phyloP scores from a whole-genome alignment of 495 filamentous ascomycete genomes.

The Pyrenopolyporus hunteri region DNA sequence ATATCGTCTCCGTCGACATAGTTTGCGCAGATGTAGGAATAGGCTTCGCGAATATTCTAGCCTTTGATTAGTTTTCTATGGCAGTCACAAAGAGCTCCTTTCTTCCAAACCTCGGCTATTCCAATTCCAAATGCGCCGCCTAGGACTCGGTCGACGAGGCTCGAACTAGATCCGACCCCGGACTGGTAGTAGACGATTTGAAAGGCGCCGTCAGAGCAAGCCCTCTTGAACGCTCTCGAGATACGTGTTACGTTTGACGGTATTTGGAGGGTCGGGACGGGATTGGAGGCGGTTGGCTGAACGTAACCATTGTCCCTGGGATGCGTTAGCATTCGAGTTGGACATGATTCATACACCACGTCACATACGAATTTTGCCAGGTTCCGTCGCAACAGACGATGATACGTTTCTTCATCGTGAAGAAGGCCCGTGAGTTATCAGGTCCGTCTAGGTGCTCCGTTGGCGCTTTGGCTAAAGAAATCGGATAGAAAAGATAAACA shows the following conservation, averaged over 20 bases:
- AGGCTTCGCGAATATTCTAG: conserved; percentile 68
- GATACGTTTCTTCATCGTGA: conserved; percentile 43
- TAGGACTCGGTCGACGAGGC: conserved; percentile 49
- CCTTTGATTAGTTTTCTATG: conserved; percentile 11
- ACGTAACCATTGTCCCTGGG: conserved; percentile 46
- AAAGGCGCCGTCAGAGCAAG: conserved; percentile 46
- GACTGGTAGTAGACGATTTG: conserved; percentile 59
- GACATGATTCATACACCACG: not conserved
- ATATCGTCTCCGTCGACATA: conserved; percentile 72
- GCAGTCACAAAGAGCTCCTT: not conserved
- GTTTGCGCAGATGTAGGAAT: conserved; percentile 71
- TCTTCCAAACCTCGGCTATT: conserved; percentile 49
- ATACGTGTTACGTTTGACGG: conserved; percentile 61
- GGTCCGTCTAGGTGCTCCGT: not conserved
- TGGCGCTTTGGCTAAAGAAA: not conserved
- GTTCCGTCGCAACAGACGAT: conserved; percentile 59
- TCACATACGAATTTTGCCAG: conserved; percentile 51
- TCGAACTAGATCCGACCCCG: conserved; percentile 57
- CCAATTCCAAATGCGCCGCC: conserved; percentile 59
- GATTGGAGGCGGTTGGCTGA: conserved; percentile 40
- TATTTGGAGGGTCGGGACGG: conserved; percentile 42
- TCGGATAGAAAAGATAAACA: not conserved
- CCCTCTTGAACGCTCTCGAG: conserved; percentile 47
- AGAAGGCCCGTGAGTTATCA: not conserved
- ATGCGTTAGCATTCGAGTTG: not conserved